phyloP scores from a whole-genome alignment of 305 asterid genomes.

The Salvia sclarea region DNA sequence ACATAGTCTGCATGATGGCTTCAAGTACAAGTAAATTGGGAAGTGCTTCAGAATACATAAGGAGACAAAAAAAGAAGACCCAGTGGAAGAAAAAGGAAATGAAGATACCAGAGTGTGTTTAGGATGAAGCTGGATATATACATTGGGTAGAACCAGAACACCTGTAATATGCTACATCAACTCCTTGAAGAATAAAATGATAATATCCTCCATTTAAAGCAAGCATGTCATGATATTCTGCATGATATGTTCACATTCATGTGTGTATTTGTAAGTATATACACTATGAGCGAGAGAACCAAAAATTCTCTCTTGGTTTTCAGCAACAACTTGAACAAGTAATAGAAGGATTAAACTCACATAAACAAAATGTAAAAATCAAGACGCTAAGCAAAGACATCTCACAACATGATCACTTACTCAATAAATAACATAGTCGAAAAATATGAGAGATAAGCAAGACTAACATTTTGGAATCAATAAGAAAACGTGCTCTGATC shows the following conservation, averaged over 20 bases:
- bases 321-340: background rate
- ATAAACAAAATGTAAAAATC: background rate
- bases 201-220: constrained; percentile 12
- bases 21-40: background rate
- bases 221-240: constrained; percentile 2
- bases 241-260: background rate
- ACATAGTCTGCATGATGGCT: background rate
- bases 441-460: background rate
- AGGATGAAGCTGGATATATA: constrained; percentile 86
- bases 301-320: background rate
- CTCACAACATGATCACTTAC: background rate
- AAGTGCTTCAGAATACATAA: constrained; percentile 5
- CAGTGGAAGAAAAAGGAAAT: constrained; percentile 27
- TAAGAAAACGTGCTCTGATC: constrained; percentile 1
- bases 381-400: background rate
- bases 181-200: constrained; percentile 23
- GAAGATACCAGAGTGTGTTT: constrained; percentile 75
- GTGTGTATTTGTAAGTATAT: background rate
- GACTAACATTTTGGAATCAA: background rate
- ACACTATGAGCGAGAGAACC: background rate
- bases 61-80: background rate
- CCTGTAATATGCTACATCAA: constrained; percentile 51
- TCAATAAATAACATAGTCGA: constrained; percentile 8
- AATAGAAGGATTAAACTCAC: background rate
- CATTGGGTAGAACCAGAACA: constrained; percentile 94